These are phyloP conservation scores for Macadamia tetraphylla DNA, from an alignment of 164 flowering plant species.

Conservation along the genomic window DNA sequence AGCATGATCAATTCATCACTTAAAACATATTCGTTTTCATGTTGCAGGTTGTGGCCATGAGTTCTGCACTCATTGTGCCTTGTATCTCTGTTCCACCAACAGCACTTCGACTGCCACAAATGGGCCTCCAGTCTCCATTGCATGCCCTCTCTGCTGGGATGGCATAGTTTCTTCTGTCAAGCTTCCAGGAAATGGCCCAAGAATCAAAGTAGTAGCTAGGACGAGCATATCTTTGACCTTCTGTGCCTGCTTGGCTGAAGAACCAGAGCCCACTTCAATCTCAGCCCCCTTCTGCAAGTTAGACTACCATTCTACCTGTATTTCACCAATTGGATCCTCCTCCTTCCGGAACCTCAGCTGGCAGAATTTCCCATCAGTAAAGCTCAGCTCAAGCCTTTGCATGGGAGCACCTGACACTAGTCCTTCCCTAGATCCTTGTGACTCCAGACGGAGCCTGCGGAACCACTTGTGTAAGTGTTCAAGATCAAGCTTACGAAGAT, in stretches of 20 bases:
- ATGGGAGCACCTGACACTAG: constrained; percentile 55
- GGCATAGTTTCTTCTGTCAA: constrained; percentile 73
- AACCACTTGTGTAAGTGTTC: constrained; percentile 43
- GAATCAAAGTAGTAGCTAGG: constrained; percentile 41
- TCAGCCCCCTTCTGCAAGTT: constrained; percentile 65
- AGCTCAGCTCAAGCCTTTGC: constrained; percentile 59
- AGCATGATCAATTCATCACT: background rate
- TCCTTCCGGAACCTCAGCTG: constrained; percentile 60
- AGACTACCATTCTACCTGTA: constrained; percentile 31
- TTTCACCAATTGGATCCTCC: constrained; percentile 37
- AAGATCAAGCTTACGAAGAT: constrained; percentile 41
- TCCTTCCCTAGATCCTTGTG: constrained; percentile 39
- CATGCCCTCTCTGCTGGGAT: constrained; percentile 90
- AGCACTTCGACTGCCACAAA: constrained; percentile 30
- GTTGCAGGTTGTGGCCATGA: constrained; percentile 84
- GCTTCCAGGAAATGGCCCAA: constrained; percentile 50
- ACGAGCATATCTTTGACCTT: constrained; percentile 63
- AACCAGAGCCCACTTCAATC: constrained; percentile 29
- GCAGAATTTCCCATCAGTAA: constrained; percentile 63
- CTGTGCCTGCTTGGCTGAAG: constrained; percentile 60
- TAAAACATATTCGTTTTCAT: background rate
- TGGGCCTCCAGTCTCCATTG: constrained; percentile 75
- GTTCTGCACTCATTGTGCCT: constrained; percentile 81
- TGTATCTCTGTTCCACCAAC: constrained; percentile 75
- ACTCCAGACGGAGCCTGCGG: constrained; percentile 21